These are phyloP conservation scores for Saraca asoca DNA, from an alignment of 331 rosid genomes.

Conservation along the genomic window DNA sequence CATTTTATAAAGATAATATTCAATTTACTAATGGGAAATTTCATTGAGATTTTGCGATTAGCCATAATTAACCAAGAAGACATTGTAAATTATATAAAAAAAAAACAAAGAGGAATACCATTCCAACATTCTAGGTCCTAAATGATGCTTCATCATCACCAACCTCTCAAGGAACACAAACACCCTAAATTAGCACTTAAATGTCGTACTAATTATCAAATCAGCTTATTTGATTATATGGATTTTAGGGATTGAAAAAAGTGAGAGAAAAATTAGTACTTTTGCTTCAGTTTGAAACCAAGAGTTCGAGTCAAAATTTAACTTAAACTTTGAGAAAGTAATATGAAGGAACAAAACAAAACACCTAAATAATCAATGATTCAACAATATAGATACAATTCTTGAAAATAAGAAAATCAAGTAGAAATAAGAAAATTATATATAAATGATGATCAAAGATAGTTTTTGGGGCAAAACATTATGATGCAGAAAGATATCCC, in stretches of 20 bases:
- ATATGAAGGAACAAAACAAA: too few species aligned
- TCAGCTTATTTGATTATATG: conserved; percentile 11
- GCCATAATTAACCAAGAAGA: conserved; percentile 10
- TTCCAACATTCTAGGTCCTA: too few species aligned
- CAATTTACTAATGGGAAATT: conserved; percentile 6
- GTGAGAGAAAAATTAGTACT: too few species aligned
- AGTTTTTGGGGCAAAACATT: neutral
- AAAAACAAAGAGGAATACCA: too few species aligned
- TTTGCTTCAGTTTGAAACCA: conserved; percentile 2
- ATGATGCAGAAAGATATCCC: conserved; percentile 10
- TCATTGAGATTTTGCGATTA: neutral
- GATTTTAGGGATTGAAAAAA: conserved; percentile 3
- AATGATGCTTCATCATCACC: neutral
- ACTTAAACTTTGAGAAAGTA: conserved; percentile 1
- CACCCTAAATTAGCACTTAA: too few species aligned
- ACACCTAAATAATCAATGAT: too few species aligned
- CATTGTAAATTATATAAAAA: conserved; percentile 7
- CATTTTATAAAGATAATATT: neutral
- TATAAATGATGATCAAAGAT: neutral
- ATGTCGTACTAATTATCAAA: neutral
- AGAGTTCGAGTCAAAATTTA: conserved; percentile 3
- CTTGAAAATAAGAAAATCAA: too few species aligned
- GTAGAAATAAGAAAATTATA: too few species aligned
- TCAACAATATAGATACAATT: too few species aligned
- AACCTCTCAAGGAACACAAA: conserved; percentile 5